A percentile compares a stretch with the other conserved stretches of the same genome.
These are phyloP conservation scores for Neonectria sp. DNA, from an alignment of 2,329 filamentous ascomycete species.

Conservation along the genomic window DNA sequence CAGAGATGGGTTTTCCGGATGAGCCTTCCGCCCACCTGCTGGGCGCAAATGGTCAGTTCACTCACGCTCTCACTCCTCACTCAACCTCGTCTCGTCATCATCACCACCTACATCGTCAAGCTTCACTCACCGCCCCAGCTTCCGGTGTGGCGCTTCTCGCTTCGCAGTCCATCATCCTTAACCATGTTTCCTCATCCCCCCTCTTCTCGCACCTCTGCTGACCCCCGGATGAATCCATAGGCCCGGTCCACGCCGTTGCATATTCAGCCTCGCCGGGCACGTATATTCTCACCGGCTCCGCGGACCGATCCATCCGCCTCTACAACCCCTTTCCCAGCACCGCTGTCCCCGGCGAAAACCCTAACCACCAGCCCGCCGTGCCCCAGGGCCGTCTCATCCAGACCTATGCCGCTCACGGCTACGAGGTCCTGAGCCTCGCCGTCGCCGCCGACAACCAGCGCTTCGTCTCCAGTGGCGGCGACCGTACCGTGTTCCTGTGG, in stretches of 20 bases:
- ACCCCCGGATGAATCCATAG: constrained; percentile 55
- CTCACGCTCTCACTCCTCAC: not conserved
- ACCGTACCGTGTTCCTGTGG: constrained; percentile 94
- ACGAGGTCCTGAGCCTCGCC: constrained; percentile 87
- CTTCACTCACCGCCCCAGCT: constrained; percentile 23
- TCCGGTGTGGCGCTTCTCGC: constrained; percentile 35
- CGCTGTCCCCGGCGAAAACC: constrained; percentile 50
- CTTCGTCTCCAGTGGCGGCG: constrained; percentile 90
- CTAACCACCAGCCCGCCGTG: constrained; percentile 47
- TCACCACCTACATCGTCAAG: constrained; percentile 3
- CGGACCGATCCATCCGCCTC: constrained; percentile 87
- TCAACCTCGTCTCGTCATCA: constrained; percentile 4
- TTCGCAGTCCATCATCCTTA: not conserved
- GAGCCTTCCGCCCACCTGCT: constrained; percentile 69
- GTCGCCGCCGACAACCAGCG: constrained; percentile 84
- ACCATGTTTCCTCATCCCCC: constrained; percentile 1
- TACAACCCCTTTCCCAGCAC: constrained; percentile 80
- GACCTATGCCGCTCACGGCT: constrained; percentile 90
- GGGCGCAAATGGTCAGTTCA: constrained; percentile 69
- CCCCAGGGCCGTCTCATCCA: constrained; percentile 80
- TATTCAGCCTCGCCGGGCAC: constrained; percentile 82
- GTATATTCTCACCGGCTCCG: constrained; percentile 87
- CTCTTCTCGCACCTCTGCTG: constrained; percentile 26
- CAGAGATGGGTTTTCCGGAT: constrained; percentile 62
- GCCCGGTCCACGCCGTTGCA: constrained; percentile 79